Percentiles rank a stretch among this genome's conserved stretches.
Conservation (phyloP, 495 filamentous ascomycete genomes). For the Amniculicola lignicola region DNA sequence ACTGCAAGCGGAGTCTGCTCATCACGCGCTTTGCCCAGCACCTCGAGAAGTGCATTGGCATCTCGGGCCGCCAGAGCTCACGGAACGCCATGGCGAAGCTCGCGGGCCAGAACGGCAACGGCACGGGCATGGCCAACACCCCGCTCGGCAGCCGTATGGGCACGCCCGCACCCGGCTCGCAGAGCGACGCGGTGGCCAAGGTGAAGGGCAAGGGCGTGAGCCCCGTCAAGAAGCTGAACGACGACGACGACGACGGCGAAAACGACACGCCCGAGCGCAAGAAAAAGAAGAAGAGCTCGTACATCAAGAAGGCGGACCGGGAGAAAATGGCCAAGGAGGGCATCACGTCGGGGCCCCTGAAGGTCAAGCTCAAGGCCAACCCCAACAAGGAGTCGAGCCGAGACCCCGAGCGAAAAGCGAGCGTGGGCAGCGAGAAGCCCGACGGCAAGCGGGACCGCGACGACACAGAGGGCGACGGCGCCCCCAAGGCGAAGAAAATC, state of each 20-base stretch:
- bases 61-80: conserved; percentile 66
- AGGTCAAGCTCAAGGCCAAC: conserved; percentile 27
- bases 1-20: conserved; percentile 58
- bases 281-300: conserved; percentile 48
- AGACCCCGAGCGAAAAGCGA: conserved; percentile 19
- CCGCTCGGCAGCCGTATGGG: conserved; percentile 57
- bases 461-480: conserved; percentile 19
- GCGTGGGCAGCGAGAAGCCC: conserved; percentile 11
- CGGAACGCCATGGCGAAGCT: conserved; percentile 45
- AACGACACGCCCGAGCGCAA: conserved; percentile 49
- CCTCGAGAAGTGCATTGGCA: conserved; percentile 75
- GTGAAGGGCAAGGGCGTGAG: conserved; percentile 45
- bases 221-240: conserved; percentile 27
- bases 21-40: conserved; percentile 67
- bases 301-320: conserved; percentile 35
- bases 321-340: conserved; percentile 26
- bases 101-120: conserved; percentile 31
- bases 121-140: conserved; percentile 45
- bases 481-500: conserved; percentile 32
- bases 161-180: conserved; percentile 54
- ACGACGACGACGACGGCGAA: conserved; percentile 43
- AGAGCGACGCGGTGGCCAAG: conserved; percentile 42
- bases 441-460: conserved; percentile 31
- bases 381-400: background rate
- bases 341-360: background rate